Evolutionary conservation across 805 yeast species (phyloP).

Genomic region (Pichia nanzhaoensis): DNA sequence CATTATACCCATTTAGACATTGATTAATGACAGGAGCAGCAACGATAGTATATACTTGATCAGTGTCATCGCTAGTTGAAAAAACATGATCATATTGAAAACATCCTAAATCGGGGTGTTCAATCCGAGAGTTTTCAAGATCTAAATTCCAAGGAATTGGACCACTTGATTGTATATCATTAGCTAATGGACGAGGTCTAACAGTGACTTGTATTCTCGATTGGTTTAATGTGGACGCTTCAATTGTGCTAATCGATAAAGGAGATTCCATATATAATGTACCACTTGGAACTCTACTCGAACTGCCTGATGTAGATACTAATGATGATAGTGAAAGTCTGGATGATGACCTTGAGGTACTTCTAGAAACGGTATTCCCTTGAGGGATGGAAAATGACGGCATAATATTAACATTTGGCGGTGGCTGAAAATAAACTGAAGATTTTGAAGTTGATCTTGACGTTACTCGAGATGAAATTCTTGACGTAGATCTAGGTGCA

Average conservation of each 20-base stretch:
- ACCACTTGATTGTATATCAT: slow-evolving; percentile 3
- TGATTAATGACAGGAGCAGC: slow-evolving; percentile 49
- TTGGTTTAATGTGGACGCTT: background rate
- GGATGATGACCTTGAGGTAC: slow-evolving; percentile 13
- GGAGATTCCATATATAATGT: slow-evolving; percentile 6
- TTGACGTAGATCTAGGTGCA: background rate
- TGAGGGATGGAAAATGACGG: slow-evolving; percentile 2
- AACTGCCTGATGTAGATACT: slow-evolving; percentile 8
- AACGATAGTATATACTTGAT: slow-evolving; percentile 49
- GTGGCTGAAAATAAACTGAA: slow-evolving; percentile 1
- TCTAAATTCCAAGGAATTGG: slow-evolving; percentile 36
- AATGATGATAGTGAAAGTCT: slow-evolving; percentile 8
- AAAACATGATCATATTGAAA: slow-evolving; percentile 79
- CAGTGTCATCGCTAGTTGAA: slow-evolving; percentile 46
- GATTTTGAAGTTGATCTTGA: slow-evolving; percentile 1
- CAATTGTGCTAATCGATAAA: slow-evolving; percentile 30
- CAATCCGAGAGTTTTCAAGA: slow-evolving; percentile 38
- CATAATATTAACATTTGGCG: background rate
- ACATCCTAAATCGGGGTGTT: slow-evolving; percentile 50
- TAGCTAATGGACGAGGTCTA: slow-evolving; percentile 60
- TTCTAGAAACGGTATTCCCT: slow-evolving; percentile 3
- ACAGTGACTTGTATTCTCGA: slow-evolving; percentile 58
- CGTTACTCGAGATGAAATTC: background rate
- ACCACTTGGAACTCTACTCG: slow-evolving; percentile 1
- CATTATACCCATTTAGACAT: slow-evolving; percentile 70